Evolutionary conservation across 2,329 filamentous ascomycete species (phyloP).

Genomic region (Fusarium pseudonygamai): DNA sequence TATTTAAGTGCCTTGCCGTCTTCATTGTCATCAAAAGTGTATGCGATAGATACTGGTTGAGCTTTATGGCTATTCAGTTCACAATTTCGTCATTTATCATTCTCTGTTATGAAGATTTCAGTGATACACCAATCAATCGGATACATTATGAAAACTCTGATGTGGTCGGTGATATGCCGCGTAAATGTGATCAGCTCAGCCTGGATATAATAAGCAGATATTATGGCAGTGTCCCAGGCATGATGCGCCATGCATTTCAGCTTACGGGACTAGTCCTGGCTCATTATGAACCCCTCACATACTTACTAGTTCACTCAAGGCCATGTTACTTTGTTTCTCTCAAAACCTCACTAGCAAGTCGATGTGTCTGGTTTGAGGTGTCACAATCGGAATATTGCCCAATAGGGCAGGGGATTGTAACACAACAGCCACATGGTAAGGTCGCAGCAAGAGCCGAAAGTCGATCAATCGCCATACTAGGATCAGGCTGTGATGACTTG

Average conservation of each 20-base stretch:
- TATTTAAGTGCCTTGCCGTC: neutral
- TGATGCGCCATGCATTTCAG: constrained; percentile 15
- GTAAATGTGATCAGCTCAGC: neutral
- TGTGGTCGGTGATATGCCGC: neutral
- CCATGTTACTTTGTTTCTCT: constrained; percentile 3
- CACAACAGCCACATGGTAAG: constrained; percentile 21
- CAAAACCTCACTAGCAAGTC: neutral
- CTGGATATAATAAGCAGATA: constrained; percentile 18
- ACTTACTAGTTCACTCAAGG: constrained; percentile 14
- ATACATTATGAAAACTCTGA: neutral
- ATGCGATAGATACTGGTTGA: neutral
- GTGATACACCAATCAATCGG: neutral
- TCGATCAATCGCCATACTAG: constrained; percentile 27
- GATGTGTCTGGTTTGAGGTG: constrained; percentile 27
- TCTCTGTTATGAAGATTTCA: neutral
- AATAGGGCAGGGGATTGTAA: constrained; percentile 28
- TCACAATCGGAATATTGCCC: constrained; percentile 26
- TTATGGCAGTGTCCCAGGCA: neutral
- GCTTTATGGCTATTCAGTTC: neutral
- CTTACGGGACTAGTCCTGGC: neutral
- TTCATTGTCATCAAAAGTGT: neutral
- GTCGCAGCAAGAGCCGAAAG: constrained; percentile 23
- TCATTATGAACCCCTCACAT: constrained; percentile 5
- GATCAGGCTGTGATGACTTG: constrained; percentile 13
- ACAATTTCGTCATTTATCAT: neutral